phyloP scores from a whole-genome alignment of 179 eudicot species.

The Actinidia arguta region DNA sequence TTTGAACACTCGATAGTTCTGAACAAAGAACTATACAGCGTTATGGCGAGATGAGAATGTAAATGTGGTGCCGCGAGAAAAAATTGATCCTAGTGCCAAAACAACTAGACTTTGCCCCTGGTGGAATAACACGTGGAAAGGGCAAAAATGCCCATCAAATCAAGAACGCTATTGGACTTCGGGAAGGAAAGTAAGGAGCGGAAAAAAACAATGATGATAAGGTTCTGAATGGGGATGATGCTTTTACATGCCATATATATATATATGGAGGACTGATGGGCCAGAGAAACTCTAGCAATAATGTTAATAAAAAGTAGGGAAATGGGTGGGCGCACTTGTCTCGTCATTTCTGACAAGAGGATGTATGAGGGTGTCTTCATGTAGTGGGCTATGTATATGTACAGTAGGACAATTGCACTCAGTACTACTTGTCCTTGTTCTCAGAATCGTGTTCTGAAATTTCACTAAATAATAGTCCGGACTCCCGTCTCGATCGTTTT shows the following conservation, averaged over 20 bases:
- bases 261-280: not conserved
- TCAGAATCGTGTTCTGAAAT: not conserved
- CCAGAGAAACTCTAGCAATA: conserved; percentile 5
- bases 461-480: not conserved
- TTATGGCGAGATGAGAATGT: no score
- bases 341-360: not conserved
- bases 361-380: not conserved
- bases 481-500: not conserved
- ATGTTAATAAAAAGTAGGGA: conserved; percentile 11
- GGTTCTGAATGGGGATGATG: no score
- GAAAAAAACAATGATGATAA: no score
- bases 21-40: no score
- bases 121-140: no score
- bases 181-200: no score
- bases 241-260: not conserved
- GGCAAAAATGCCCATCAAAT: no score
- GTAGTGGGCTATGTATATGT: conserved; percentile 6
- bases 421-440: conserved; percentile 1
- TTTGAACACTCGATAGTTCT: no score
- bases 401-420: not conserved
- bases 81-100: no score
- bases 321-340: not conserved
- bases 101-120: no score
- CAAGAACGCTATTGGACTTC: no score
- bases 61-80: no score